A percentile compares a stretch with the other conserved stretches of the same genome.
These are phyloP conservation scores for Hymenoscyphus salicellus DNA, from an alignment of 2,329 filamentous ascomycete species.

Conservation along the genomic window DNA sequence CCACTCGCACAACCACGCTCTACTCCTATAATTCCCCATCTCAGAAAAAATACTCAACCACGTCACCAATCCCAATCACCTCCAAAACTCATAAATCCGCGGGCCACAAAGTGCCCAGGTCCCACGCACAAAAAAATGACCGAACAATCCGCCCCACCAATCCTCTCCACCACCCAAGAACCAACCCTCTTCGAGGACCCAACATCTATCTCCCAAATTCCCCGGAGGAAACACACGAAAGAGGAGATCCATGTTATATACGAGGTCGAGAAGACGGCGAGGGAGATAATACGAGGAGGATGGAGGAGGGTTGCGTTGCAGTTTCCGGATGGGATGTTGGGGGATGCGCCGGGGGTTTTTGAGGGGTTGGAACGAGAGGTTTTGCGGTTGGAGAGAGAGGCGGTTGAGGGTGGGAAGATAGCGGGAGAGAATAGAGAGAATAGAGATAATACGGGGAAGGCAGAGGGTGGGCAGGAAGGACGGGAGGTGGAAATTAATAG, in stretches of 20 bases:
- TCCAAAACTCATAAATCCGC: background rate
- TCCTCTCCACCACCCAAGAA: conserved; percentile 60
- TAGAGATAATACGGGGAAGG: background rate
- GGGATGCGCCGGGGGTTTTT: conserved; percentile 78
- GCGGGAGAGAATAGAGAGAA: background rate
- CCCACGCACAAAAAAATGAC: background rate
- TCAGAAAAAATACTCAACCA: no score
- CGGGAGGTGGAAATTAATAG: background rate
- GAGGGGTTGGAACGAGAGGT: conserved; percentile 58
- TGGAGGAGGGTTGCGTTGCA: conserved; percentile 85
- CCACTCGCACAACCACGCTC: background rate
- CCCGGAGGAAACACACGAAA: conserved; percentile 41
- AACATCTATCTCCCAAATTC: conserved; percentile 27
- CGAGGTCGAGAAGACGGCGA: conserved; percentile 77
- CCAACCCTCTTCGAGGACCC: conserved; percentile 56
- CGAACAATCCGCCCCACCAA: conserved; percentile 43
- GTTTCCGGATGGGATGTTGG: conserved; percentile 90
- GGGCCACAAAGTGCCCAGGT: no score
- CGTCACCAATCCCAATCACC: background rate
- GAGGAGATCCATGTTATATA: conserved; percentile 75
- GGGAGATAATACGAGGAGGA: conserved; percentile 67
- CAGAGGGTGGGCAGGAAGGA: background rate
- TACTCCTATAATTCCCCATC: no score
- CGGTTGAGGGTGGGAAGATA: conserved; percentile 14
- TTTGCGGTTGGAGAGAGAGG: conserved; percentile 15